phyloP scores from a whole-genome alignment of 2,329 filamentous ascomycete species.

The Fusarium fujikuroi region DNA sequence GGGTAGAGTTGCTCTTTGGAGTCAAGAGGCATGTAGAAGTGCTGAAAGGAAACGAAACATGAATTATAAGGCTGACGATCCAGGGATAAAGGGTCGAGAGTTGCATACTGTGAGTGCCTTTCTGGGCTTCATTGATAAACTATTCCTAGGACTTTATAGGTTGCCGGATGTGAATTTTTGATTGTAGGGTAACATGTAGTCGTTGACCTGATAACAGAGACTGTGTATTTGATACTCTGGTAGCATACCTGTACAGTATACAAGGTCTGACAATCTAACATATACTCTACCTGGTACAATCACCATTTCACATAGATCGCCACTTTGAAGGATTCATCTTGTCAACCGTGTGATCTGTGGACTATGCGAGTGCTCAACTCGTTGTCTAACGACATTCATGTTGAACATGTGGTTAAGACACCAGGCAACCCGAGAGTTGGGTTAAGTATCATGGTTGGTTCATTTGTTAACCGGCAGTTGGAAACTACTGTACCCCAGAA shows the following conservation, averaged over 20 bases:
- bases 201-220: background rate
- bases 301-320: background rate
- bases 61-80: conserved; percentile 31
- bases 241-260: background rate
- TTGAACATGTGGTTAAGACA: conserved; percentile 21
- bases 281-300: background rate
- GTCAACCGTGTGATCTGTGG: conserved; percentile 17
- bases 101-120: conserved; percentile 9
- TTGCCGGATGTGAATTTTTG: background rate
- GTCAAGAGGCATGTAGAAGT: conserved; percentile 3
- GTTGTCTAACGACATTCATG: background rate
- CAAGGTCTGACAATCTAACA: background rate
- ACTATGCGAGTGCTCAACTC: conserved; percentile 28
- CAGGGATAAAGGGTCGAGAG: conserved; percentile 22
- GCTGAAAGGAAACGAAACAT: conserved; percentile 6
- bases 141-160: background rate
- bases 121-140: background rate
- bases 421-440: conserved; percentile 12
- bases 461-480: conserved; percentile 12
- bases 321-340: background rate
- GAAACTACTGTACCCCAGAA: conserved; percentile 13
- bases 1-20: background rate
- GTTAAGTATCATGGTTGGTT: conserved; percentile 25
- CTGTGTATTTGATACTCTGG: background rate
- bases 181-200: conserved; percentile 12